These are phyloP conservation scores for Penicillium crystallinum DNA, from an alignment of 495 filamentous ascomycete species.

Conservation along the genomic window DNA sequence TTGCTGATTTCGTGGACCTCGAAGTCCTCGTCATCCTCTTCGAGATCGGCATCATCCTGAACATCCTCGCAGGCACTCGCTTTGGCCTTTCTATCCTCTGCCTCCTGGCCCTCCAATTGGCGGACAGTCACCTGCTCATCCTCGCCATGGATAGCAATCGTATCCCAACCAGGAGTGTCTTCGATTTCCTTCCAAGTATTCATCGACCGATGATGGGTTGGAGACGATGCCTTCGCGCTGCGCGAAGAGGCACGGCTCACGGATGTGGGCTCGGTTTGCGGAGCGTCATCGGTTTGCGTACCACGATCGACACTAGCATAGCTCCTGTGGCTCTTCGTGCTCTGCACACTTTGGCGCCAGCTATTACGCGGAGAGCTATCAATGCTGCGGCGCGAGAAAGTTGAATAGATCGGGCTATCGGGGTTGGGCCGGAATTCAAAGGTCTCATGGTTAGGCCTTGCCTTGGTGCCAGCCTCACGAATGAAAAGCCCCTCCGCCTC, in stretches of 20 bases:
- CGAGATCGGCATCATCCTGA: slow-evolving; percentile 4
- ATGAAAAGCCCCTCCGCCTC: slow-evolving; percentile 82
- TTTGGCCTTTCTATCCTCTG: background rate
- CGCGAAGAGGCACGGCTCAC: slow-evolving; percentile 42
- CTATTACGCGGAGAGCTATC: slow-evolving; percentile 55
- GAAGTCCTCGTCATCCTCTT: slow-evolving; percentile 28
- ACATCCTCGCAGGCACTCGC: slow-evolving; percentile 20
- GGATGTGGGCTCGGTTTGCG: slow-evolving; percentile 42
- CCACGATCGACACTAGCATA: slow-evolving; percentile 52
- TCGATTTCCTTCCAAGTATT: slow-evolving; percentile 23
- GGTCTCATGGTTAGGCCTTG: slow-evolving; percentile 61
- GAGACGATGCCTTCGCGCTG: slow-evolving; percentile 41
- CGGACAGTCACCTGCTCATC: slow-evolving; percentile 2
- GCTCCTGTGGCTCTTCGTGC: slow-evolving; percentile 59
- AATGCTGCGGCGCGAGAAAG: slow-evolving; percentile 62
- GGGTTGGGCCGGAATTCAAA: slow-evolving; percentile 78
- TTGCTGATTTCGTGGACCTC: slow-evolving; percentile 41
- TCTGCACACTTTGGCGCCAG: slow-evolving; percentile 62
- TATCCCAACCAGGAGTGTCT: slow-evolving; percentile 28
- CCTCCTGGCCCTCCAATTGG: background rate
- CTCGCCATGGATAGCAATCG: slow-evolving; percentile 27
- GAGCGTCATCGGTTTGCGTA: slow-evolving; percentile 53
- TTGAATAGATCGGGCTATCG: slow-evolving; percentile 67
- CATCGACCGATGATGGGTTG: slow-evolving; percentile 12
- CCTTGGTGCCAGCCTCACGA: slow-evolving; percentile 71